Conservation (phyloP, 2,329 filamentous ascomycete species). For the Lecanoromycetidae sp. region DNA sequence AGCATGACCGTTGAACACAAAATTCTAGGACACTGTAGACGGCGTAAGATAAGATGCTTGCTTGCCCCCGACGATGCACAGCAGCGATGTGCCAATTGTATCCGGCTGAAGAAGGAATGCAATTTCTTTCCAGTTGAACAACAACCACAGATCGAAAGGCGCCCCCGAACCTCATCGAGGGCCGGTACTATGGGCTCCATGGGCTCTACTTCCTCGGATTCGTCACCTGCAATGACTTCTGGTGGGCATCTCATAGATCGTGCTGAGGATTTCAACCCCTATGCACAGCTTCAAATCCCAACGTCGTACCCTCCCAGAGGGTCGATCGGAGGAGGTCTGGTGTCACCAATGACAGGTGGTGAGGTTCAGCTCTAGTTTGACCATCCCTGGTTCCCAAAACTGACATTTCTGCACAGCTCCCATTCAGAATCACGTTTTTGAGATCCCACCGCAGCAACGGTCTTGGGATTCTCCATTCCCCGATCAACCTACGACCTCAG, state of each 20-base stretch:
- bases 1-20: slow-evolving; percentile 9
- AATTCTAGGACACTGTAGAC: slow-evolving; percentile 67
- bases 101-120: slow-evolving; percentile 86
- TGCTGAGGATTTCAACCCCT: slow-evolving; percentile 16
- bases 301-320: slow-evolving; percentile 13
- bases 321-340: slow-evolving; percentile 8
- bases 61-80: slow-evolving; percentile 59
- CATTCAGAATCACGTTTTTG: slow-evolving; percentile 11
- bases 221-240: slow-evolving; percentile 32
- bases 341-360: slow-evolving; percentile 18
- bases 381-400: background rate
- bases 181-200: slow-evolving; percentile 32
- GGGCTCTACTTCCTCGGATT: slow-evolving; percentile 36
- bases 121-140: slow-evolving; percentile 85
- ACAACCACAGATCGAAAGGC: slow-evolving; percentile 43
- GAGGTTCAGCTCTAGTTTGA: background rate
- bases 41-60: slow-evolving; percentile 87
- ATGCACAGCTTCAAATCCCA: slow-evolving; percentile 9
- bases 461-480: slow-evolving; percentile 17
- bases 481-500: slow-evolving; percentile 14
- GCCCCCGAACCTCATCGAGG: slow-evolving; percentile 34
- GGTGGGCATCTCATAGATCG: slow-evolving; percentile 11
- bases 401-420: slow-evolving; percentile 2
- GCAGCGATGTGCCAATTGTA: slow-evolving; percentile 80
- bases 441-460: slow-evolving; percentile 13